Evolutionary conservation across 2,329 filamentous ascomycete genomes (phyloP).

Genomic region (Nothomitra cinnamomea): DNA sequence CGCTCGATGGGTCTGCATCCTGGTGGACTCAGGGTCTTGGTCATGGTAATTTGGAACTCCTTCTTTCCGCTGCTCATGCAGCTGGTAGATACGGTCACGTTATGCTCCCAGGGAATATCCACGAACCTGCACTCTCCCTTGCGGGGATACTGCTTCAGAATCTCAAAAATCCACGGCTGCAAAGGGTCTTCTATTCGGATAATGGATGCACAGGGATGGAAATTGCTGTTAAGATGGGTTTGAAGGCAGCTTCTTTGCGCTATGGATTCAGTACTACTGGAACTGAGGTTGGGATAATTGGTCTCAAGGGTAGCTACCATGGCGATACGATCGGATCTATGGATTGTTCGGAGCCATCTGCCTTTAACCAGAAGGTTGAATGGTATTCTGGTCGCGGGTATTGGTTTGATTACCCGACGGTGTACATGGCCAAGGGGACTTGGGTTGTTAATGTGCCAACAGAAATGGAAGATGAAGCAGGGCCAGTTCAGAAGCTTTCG

Average conservation of each 20-base stretch:
- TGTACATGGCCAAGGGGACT: slow-evolving; percentile 45
- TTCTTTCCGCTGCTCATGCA: slow-evolving; percentile 62
- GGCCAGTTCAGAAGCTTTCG: slow-evolving; percentile 26
- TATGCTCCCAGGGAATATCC: slow-evolving; percentile 71
- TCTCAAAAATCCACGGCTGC: slow-evolving; percentile 45
- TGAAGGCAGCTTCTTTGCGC: slow-evolving; percentile 48
- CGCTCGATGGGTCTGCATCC: slow-evolving; percentile 70
- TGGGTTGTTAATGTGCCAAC: slow-evolving; percentile 48
- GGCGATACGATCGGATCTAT: slow-evolving; percentile 80
- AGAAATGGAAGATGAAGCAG: slow-evolving; percentile 30
- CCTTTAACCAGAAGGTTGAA: slow-evolving; percentile 67
- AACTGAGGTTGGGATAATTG: slow-evolving; percentile 38
- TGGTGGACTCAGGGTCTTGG: slow-evolving; percentile 89
- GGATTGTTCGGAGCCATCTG: slow-evolving; percentile 64
- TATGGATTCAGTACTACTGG: slow-evolving; percentile 48
- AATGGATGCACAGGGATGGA: slow-evolving; percentile 74
- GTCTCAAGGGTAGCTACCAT: slow-evolving; percentile 67
- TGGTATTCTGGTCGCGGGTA: slow-evolving; percentile 67
- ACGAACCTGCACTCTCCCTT: slow-evolving; percentile 56
- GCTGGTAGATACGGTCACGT: slow-evolving; percentile 75
- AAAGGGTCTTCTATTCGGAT: slow-evolving; percentile 65
- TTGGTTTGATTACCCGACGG: slow-evolving; percentile 66
- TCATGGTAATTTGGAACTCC: slow-evolving; percentile 55
- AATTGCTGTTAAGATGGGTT: slow-evolving; percentile 71
- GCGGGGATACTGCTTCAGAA: slow-evolving; percentile 45